Evolutionary conservation across 2,329 filamentous ascomycete species (phyloP), one percentile per base, ranked within the genome.

Genomic region (Diaporthe sp.): DNA sequence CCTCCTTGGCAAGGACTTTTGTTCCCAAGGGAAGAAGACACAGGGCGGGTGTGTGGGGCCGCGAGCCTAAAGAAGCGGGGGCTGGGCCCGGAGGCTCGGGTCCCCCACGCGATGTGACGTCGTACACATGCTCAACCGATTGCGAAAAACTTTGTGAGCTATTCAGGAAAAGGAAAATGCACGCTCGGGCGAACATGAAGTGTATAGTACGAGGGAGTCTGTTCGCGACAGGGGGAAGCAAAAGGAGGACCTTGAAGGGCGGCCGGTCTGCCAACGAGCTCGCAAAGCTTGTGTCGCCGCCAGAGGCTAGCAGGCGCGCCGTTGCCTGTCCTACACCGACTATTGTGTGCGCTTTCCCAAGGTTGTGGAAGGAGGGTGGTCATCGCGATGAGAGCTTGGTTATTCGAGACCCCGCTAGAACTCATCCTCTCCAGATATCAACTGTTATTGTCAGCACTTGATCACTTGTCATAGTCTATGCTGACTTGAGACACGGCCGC

Each of bases 41-140:
- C 25, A 30, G 25, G 32, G 12, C 32, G 30, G 32, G 15, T 39
- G 32, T 25, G 25, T 47, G 58, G 58, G 61, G 42, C 32, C 63
- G 47, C 47, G 9, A 22, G 63, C 63, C 63, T 13, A 39, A 37
- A 13, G 30, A 25, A 27, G 63, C 44, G 63, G 63, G 63, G 63
- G 63, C 47, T 68, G 47, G 63, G 47, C 47, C 63, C 44, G 63
- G 15, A 53, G 47, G n/a, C 63, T 68, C 47, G 63, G 63, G 47
- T 53, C 63, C 39, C 32, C 22, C 63, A 35, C 63, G 30, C 63
- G 63, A 66, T 51, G 63, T 51, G 30, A 66, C 63, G 63, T 51
- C 44, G 44, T 51, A 51, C 58, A 63, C 4, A 47, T 3, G 30
- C 39, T 47, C 17, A 37, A 27, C 47, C 44, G 47, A 51, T 51